Base-by-base conservation (phyloP, 2,329 filamentous ascomycete species). In the Talaromyces albobiverticillius region DNA sequence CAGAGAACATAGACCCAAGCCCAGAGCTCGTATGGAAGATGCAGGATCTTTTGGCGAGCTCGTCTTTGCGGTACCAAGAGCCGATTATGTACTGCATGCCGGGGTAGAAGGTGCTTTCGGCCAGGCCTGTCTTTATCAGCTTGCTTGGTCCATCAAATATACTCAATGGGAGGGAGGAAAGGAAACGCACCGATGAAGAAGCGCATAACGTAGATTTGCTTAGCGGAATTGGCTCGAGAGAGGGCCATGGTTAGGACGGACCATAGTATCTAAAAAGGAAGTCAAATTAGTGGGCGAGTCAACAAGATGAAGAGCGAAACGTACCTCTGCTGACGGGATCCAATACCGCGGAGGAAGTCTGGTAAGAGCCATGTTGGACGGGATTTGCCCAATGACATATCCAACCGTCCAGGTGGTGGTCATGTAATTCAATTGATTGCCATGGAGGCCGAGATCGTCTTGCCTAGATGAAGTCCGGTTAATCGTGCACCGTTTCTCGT, bases 351-450 rank as follows among this genome's bases (percentile, higher is more conserved):
- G 77, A 8, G 72, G 71, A 13, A 80, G 61, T 9, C 73, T 71
- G 1, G 78, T 82, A 4, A 82, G 65, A 6, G 81, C 67, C 9
- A 82, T 70, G 54, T 82, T 81, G 43, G 71, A 76, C 1, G 78
- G 78, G 11, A 81, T 72, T 53, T 80, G 70, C 3, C 76, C 77
- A 46, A 86, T 71, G 0, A 82, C 79, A 59, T 86, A 86, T 8
- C 83, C 83, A 0, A 82, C 75, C 0, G 80, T 84, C 74, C 82
- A 86, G 25, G 75, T 77, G 0, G 81, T 78, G 48, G 82, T 72
- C 68, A 80, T 78, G 51, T 78, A 79, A 50, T 83, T 82, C 29
- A 83, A 70, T 53, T 85, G 70, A 57, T 84, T 83, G 1, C 75
- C 73, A 43, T 78, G 76, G 18, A 84, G 65, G 2, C 69, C 62